These are phyloP conservation scores for Aureoboletus auriporus DNA, from an alignment of 768 basidiomycete genomes.

Conservation along the genomic window DNA sequence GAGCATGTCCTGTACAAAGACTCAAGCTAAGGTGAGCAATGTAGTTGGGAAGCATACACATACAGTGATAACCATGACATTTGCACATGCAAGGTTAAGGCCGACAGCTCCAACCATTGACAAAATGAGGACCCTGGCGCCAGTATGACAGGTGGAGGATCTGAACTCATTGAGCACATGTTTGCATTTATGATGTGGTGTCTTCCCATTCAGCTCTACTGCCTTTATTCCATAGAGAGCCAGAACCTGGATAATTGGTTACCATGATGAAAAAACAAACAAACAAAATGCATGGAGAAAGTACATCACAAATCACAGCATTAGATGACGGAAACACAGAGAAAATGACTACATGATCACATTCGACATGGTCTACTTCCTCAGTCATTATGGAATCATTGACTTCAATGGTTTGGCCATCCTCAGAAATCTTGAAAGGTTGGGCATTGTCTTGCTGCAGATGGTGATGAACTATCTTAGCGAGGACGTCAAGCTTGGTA, in stretches of 20 bases:
- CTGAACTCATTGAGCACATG: not conserved
- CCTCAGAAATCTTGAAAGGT: not conserved
- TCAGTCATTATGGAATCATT: not conserved
- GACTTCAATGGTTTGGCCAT: not conserved
- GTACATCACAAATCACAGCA: not conserved
- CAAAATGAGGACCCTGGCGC: slow-evolving; percentile 5
- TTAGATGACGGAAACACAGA: not conserved
- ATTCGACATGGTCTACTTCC: not conserved
- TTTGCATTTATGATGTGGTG: not conserved
- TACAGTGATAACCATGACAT: slow-evolving; percentile 4
- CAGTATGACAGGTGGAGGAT: not conserved
- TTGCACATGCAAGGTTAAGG: slow-evolving; percentile 11
- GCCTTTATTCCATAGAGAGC: slow-evolving; percentile 3
- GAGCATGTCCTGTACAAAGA: not conserved
- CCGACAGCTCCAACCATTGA: slow-evolving; percentile 11
- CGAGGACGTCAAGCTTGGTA: not conserved
- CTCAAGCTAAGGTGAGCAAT: not conserved
- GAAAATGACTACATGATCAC: not conserved
- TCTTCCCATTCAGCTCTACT: slow-evolving; percentile 4
- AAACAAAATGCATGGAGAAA: not conserved
- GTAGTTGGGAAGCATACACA: not conserved
- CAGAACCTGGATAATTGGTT: slow-evolving; percentile 7
- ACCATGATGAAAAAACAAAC: not conserved
- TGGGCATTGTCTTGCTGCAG: not conserved
- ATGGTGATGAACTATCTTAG: not conserved